A percentile compares a stretch with the other conserved stretches of the same genome.
Conservation (phyloP, 306 rosid species). For the Comarum palustre region DNA sequence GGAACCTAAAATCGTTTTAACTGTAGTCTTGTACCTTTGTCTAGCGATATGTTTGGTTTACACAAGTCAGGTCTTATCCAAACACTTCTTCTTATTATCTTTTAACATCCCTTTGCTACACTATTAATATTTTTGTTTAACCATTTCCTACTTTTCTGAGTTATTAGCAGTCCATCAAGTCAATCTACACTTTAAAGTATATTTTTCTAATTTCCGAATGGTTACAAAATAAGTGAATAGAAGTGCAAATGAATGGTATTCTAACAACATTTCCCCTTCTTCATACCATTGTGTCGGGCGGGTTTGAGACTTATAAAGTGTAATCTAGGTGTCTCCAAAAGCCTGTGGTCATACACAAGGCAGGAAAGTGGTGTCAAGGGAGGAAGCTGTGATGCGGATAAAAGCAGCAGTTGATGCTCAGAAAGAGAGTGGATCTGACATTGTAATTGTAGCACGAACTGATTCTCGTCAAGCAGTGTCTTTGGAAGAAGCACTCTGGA, state of each 20-base stretch:
- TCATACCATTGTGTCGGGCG: not conserved
- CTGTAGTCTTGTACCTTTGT: not conserved
- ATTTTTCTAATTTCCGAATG: not conserved
- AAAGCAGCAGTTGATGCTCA: constrained; percentile 82
- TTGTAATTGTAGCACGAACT: constrained; percentile 77
- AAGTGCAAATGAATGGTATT: not conserved
- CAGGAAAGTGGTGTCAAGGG: constrained; percentile 71
- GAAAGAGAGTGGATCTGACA: constrained; percentile 77
- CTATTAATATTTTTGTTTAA: not conserved
- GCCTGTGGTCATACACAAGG: constrained; percentile 89
- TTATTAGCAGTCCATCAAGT: not conserved
- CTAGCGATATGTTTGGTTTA: not conserved
- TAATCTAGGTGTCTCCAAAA: constrained; percentile 69
- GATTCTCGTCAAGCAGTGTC: constrained; percentile 93
- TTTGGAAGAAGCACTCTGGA: constrained; percentile 64
- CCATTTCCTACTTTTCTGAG: not conserved
- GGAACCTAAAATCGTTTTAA: not conserved
- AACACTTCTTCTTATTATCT: not conserved
- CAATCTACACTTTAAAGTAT: not conserved
- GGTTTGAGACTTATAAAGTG: constrained; percentile 17
- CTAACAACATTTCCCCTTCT: not conserved
- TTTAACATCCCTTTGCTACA: not conserved
- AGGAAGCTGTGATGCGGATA: constrained; percentile 71
- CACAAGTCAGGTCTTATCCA: too few species aligned
- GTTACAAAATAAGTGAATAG: not conserved